Conservation (phyloP, 1,284 basidiomycete genomes). For the Peniophora sp. region DNA sequence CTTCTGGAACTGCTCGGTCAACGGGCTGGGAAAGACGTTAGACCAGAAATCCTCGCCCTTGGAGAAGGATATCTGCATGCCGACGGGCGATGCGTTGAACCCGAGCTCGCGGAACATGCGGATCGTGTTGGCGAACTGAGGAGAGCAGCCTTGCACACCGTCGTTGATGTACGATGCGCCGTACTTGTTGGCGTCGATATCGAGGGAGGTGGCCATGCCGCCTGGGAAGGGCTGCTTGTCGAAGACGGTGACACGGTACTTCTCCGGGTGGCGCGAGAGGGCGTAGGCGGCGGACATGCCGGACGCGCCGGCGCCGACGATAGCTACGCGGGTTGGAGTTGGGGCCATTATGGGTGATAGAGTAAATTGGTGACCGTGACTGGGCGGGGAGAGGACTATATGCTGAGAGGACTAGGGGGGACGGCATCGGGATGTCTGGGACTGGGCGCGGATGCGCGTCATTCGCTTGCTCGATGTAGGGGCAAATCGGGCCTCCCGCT, state of each 20-base stretch:
- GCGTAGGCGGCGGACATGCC: constrained; percentile 54
- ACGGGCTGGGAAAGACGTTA: constrained; percentile 53
- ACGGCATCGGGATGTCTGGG: no score
- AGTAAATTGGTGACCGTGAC: no score
- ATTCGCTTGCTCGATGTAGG: no score
- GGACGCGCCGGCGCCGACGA: constrained; percentile 44
- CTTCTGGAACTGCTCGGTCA: constrained; percentile 37
- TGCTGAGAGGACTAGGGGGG: no score
- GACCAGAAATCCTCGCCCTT: constrained; percentile 59
- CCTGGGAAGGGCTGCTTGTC: constrained; percentile 45
- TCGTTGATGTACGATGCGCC: constrained; percentile 54
- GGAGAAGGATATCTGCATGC: constrained; percentile 59
- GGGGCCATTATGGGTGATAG: constrained; percentile 1
- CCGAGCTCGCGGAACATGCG: constrained; percentile 49
- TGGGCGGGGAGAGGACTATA: no score
- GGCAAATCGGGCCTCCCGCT: no score
- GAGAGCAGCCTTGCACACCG: constrained; percentile 47
- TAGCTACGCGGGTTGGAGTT: constrained; percentile 34
- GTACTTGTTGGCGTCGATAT: constrained; percentile 38
- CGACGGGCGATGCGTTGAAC: constrained; percentile 43
- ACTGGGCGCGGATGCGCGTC: no score
- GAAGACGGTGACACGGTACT: constrained; percentile 47
- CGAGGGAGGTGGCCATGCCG: constrained; percentile 54
- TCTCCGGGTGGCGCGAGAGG: constrained; percentile 43
- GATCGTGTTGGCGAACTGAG: constrained; percentile 53